phyloP scores from a whole-genome alignment of 2,329 filamentous ascomycete genomes.

The Septoria linicola region DNA sequence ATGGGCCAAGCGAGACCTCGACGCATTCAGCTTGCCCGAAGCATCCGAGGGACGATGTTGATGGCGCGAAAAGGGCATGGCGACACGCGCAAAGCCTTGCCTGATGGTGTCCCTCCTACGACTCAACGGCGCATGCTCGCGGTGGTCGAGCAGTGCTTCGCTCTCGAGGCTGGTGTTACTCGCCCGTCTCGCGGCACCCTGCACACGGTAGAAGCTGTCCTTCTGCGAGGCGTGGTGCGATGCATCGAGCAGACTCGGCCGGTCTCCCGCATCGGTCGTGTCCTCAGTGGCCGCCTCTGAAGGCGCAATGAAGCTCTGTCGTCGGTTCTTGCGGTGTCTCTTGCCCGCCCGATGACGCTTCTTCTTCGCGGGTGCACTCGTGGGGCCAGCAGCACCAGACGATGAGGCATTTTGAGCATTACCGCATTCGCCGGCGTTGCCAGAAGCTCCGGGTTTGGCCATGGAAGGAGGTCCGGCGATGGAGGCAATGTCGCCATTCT shows the following conservation, averaged over 20 bases:
- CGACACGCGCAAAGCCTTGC: slow-evolving; percentile 32
- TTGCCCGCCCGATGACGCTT: slow-evolving; percentile 51
- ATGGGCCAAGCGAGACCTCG: slow-evolving; percentile 10
- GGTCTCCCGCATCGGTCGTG: slow-evolving; percentile 50
- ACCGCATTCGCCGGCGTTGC: neutral
- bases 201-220: slow-evolving; percentile 56
- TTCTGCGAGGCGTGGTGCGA: slow-evolving; percentile 40
- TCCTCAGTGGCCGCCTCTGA: slow-evolving; percentile 56
- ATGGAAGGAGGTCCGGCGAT: slow-evolving; percentile 19
- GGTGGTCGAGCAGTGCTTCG: slow-evolving; percentile 81
- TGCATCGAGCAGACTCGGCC: slow-evolving; percentile 43
- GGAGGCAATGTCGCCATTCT: slow-evolving; percentile 3
- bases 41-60: slow-evolving; percentile 27
- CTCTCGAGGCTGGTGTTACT: slow-evolving; percentile 90
- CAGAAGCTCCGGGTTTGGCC: slow-evolving; percentile 15
- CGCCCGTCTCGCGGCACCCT: slow-evolving; percentile 46
- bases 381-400: slow-evolving; percentile 2
- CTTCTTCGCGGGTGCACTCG: slow-evolving; percentile 22
- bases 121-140: slow-evolving; percentile 49
- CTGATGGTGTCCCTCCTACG: slow-evolving; percentile 47
- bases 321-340: slow-evolving; percentile 61
- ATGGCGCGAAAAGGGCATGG: slow-evolving; percentile 29
- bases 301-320: slow-evolving; percentile 74
- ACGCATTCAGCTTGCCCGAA: slow-evolving; percentile 9
- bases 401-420: too few species aligned